These are phyloP conservation scores for Zymoseptoria brevis DNA, from an alignment of 2,329 filamentous ascomycete genomes.

Conservation along the genomic window DNA sequence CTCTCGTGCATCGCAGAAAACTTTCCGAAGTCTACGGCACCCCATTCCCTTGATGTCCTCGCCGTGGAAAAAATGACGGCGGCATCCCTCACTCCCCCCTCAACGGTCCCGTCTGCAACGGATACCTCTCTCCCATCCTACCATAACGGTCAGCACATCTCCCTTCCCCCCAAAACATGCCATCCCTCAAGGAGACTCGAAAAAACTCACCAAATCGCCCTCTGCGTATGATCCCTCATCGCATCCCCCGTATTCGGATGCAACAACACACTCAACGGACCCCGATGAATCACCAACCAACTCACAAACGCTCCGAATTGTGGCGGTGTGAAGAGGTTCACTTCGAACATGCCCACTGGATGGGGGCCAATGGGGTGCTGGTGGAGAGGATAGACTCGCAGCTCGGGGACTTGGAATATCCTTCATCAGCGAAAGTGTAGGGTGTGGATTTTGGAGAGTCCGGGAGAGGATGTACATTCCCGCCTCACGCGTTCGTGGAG, in stretches of 20 bases:
- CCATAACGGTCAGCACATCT: not conserved
- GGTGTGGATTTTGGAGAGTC: not conserved
- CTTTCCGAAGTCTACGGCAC: no score
- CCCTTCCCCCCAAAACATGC: no score
- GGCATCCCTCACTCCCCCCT: conserved; percentile 25
- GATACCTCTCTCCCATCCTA: conserved; percentile 55
- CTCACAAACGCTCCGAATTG: conserved; percentile 85
- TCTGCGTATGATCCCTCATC: conserved; percentile 56
- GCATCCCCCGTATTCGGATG: conserved; percentile 72
- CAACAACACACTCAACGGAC: conserved; percentile 67
- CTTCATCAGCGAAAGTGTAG: not conserved
- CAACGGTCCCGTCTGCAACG: conserved; percentile 51
- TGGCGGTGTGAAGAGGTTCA: conserved; percentile 72
- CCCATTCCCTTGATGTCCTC: no score
- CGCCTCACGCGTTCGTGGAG: conserved; percentile 70
- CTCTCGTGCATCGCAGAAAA: no score
- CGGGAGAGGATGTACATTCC: conserved; percentile 52
- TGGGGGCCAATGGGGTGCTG: conserved; percentile 75
- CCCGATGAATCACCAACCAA: conserved; percentile 76
- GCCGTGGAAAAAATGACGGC: no score
- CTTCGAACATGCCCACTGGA: conserved; percentile 82
- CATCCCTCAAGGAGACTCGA: not conserved
- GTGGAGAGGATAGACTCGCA: conserved; percentile 73
- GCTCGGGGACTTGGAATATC: conserved; percentile 61
- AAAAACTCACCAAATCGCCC: conserved; percentile 54